phyloP scores from a whole-genome alignment of 257 asterid genomes.

The Fraxinus excelsior region DNA sequence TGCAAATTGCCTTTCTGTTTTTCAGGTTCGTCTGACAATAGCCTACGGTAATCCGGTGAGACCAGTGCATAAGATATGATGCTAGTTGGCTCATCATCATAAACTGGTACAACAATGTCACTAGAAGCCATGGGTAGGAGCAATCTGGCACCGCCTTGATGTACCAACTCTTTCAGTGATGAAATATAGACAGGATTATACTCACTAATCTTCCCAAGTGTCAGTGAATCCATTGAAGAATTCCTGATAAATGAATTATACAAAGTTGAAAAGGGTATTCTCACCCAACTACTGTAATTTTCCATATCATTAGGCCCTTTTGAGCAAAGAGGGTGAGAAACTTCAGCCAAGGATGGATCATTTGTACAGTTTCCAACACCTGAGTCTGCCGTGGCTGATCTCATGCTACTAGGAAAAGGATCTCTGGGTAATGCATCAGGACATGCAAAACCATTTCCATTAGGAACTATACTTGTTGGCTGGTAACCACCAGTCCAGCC shows the following conservation, averaged over 20 bases:
- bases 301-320: constrained; percentile 40
- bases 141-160: constrained; percentile 59
- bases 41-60: constrained; percentile 51
- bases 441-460: constrained; percentile 28
- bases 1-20: constrained; percentile 41
- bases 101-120: constrained; percentile 60
- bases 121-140: constrained; percentile 52
- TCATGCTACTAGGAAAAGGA: constrained; percentile 31
- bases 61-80: constrained; percentile 59
- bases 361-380: constrained; percentile 29
- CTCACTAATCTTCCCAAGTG: constrained; percentile 43
- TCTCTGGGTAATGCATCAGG: constrained; percentile 26
- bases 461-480: constrained; percentile 25
- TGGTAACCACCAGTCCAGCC: constrained; percentile 62
- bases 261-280: constrained; percentile 44
- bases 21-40: constrained; percentile 47
- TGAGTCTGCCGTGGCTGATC: constrained; percentile 24
- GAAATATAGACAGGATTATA: constrained; percentile 56
- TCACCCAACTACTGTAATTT: constrained; percentile 50
- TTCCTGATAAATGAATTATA: constrained; percentile 40
- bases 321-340: constrained; percentile 23
- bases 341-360: constrained; percentile 30
- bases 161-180: constrained; percentile 53
- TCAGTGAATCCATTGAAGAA: constrained; percentile 36
- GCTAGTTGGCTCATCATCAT: constrained; percentile 83